Evolutionary conservation across 495 filamentous ascomycete species (phyloP), one percentile per base, ranked within the genome.

Genomic region (Xylaria scruposa): DNA sequence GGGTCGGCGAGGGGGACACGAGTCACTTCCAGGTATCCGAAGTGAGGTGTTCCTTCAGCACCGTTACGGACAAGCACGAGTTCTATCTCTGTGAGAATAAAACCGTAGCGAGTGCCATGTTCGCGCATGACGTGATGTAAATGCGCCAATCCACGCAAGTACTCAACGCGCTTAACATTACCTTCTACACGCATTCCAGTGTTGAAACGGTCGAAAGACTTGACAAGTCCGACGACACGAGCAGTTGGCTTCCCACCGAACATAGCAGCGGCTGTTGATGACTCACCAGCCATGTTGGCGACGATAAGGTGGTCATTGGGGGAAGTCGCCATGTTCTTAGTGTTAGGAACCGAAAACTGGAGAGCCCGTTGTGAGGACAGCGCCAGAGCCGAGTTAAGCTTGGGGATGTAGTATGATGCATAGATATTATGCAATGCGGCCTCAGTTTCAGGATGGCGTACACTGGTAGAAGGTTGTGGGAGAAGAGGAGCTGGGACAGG

Each of bases 71-170:
- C 93, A 77, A 94, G 91, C 40, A 97, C 90, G 15, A 97, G 91
- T 83, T 97, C 94, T 77, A 97, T 97, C 78, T 97, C 94, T 0
- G 93, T 97, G 68, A 97, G 90, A 77, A 97, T 95, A 84, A 97
- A 97, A 40, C 94, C 94, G 79, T 97, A 97, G 59, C 94, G 91
- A 73, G 93, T 95, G 70, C 91, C 91, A 80, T 97, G 93, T 81
- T 96, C 93, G 79, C 94, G 92, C 94, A 97, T 97, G 78, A 90
- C 89, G 56, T 90, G 89, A 79, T 97, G 94, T 36, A 97, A 83
- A 71, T 97, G 92, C 0, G 93, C 88, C 13, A 97, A 88, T 7
- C 92, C 92, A 42, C 92, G 89, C 10, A 97, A 90, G 81, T 97
- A 97, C 80, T 94, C 89, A 67, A 97, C 92, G 36, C 93, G 89